Conservation (phyloP, 768 basidiomycete genomes). For the Psilocybe tampanensis region DNA sequence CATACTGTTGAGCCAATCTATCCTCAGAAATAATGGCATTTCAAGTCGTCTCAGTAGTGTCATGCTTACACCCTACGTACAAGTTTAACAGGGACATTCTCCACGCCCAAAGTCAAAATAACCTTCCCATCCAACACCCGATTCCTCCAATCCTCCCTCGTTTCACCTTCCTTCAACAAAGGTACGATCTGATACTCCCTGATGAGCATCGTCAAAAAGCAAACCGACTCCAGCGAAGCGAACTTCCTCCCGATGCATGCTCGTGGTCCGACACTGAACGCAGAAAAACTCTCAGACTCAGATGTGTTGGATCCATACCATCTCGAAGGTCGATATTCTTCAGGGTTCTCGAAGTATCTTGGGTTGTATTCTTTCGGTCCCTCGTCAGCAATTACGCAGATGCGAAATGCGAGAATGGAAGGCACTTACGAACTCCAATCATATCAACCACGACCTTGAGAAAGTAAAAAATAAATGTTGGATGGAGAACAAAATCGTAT, state of each 20-base stretch:
- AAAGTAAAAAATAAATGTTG: neutral
- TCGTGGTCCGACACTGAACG: conserved; percentile 49
- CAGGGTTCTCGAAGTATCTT: conserved; percentile 49
- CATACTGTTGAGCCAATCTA: neutral
- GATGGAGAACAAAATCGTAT: neutral
- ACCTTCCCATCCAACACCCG: conserved; percentile 38
- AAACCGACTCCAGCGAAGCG: conserved; percentile 51
- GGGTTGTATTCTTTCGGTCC: conserved; percentile 46
- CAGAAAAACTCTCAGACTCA: conserved; percentile 47
- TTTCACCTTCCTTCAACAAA: conserved; percentile 38
- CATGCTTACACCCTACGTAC: conserved; percentile 22
- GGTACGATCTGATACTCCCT: conserved; percentile 55
- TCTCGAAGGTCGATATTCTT: conserved; percentile 50
- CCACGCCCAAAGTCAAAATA: conserved; percentile 34
- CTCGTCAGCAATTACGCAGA: neutral
- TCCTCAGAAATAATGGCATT: too few relatives aligned
- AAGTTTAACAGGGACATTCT: conserved; percentile 35
- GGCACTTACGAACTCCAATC: conserved; percentile 48
- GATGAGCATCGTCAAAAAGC: conserved; percentile 50
- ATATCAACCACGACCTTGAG: conserved; percentile 44
- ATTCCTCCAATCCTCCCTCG: conserved; percentile 34
- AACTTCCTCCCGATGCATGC: conserved; percentile 58
- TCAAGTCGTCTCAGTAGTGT: too few relatives aligned
- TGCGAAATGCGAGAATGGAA: neutral
- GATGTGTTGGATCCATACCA: conserved; percentile 43